phyloP scores from a whole-genome alignment of 306 rosid species.

The Vigna radiata region DNA sequence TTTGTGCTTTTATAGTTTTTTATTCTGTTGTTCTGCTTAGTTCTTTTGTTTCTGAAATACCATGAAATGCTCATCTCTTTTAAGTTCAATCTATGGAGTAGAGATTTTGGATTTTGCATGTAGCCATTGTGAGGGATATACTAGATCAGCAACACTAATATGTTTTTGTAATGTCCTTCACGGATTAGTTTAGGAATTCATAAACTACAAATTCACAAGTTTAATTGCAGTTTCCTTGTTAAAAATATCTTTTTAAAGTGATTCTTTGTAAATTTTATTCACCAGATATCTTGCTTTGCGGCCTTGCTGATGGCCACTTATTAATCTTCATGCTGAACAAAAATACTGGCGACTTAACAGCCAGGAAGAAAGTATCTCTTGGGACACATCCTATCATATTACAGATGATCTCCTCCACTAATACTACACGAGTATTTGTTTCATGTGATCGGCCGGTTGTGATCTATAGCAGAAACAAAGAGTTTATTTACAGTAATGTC shows the following conservation, averaged over 20 bases:
- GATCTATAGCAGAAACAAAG: slow-evolving; percentile 96
- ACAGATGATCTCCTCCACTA: slow-evolving; percentile 93
- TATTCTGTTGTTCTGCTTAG: background rate
- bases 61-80: slow-evolving; percentile 5
- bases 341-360: slow-evolving; percentile 81
- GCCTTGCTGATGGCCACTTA: slow-evolving; percentile 98
- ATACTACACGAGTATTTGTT: slow-evolving; percentile 91
- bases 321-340: slow-evolving; percentile 84
- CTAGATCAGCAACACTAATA: background rate
- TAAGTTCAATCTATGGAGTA: background rate
- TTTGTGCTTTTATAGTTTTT: background rate
- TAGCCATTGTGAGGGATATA: slow-evolving; percentile 2
- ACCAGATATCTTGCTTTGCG: slow-evolving; percentile 94
- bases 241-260: background rate
- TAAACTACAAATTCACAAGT: slow-evolving; percentile 5
- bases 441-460: slow-evolving; percentile 98
- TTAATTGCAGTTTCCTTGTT: slow-evolving; percentile 14
- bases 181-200: slow-evolving; percentile 5
- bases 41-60: slow-evolving; percentile 19
- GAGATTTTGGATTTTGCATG: slow-evolving; percentile 6
- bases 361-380: slow-evolving; percentile 95
- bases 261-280: slow-evolving; percentile 26
- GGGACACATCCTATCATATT: slow-evolving; percentile 99
- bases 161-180: background rate
- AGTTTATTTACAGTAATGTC: slow-evolving; percentile 90